Evolutionary conservation across 1,284 basidiomycete species (phyloP).

Genomic region (Austropuccinia psidii): DNA sequence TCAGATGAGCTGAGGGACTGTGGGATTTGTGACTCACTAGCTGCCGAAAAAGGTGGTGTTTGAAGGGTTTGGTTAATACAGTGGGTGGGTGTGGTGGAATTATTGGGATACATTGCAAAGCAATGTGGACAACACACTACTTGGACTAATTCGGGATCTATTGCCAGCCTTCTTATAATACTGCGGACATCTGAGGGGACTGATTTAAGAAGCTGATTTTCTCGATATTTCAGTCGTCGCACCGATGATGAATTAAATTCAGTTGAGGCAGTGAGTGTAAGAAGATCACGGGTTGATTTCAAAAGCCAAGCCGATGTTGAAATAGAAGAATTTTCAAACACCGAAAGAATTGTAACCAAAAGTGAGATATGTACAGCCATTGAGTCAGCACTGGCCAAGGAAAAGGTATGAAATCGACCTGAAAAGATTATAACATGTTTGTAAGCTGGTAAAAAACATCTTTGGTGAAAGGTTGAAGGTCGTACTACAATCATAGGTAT

Average conservation of each 20-base stretch:
- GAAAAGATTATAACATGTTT: no score
- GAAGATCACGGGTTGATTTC: background rate
- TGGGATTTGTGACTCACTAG: no score
- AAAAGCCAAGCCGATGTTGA: background rate
- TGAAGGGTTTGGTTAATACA: no score
- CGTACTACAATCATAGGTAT: no score
- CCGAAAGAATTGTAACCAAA: background rate
- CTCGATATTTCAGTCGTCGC: background rate
- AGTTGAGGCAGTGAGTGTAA: background rate
- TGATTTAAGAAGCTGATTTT: background rate
- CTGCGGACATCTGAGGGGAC: background rate
- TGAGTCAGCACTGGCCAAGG: background rate
- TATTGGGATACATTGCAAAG: conserved; percentile 7
- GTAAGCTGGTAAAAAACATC: no score
- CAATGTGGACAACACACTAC: conserved; percentile 2
- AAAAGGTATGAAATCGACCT: background rate
- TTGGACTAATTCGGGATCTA: background rate
- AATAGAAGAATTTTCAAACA: background rate
- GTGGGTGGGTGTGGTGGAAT: background rate
- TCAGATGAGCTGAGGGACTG: no score
- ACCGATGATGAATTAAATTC: background rate
- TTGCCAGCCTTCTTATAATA: background rate
- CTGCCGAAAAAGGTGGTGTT: no score
- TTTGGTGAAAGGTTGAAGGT: no score
- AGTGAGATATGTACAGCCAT: background rate